Base-by-base conservation (phyloP, 352 stramenopile genomes). In the Pythium chondricola region DNA sequence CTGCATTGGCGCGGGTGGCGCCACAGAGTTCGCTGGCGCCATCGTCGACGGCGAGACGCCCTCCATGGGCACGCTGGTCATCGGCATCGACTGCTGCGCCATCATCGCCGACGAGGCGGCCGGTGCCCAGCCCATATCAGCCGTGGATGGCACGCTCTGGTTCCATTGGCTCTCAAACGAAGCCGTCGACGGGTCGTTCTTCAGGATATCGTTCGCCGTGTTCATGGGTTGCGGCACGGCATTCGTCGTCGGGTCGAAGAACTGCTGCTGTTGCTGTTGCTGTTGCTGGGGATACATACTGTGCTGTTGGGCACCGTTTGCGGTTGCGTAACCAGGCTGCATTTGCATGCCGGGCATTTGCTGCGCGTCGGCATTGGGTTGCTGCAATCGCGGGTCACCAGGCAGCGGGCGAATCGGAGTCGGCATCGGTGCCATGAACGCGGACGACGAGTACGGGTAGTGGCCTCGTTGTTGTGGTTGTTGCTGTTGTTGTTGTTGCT, bases 351-450 rank as follows among this genome's bases (percentile, higher is more conserved):
- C 29, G 13, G 8, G 29, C 7, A 13, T 8, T 13, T 33, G 29
- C 29, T 21, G 30, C n/a, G 13, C 16, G 37, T 5, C 16, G 18
- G 18, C 49, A 42, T 61, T 48, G 26, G 60, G 55, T 2, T 36
- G 52, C 16, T 62, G 20, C 42, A 67, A 53, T 42, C 80, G 76
- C 31, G 80, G 80, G 45, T 91, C 80, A 22, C 75, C 77, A 27
- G 74, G 51, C 20, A 91, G 43, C 16, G 80, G 80, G 4, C 80
- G 80, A 57, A 91, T 91, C 9, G 80, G 80, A 25, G 80, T 91
- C 11, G 77, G 80, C 22, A 67, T 65, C 5, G 74, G 61, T n/a
- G 77, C 69, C 21, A 89, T 47, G 54, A 87, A 88, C 17, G 78
- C 78, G 5, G 74, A 72, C 10, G 77, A 65, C 14, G 71, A 67